These are phyloP conservation scores for Papiliotrema fonsecae DNA, from an alignment of 1,284 basidiomycete species.

Conservation along the genomic window DNA sequence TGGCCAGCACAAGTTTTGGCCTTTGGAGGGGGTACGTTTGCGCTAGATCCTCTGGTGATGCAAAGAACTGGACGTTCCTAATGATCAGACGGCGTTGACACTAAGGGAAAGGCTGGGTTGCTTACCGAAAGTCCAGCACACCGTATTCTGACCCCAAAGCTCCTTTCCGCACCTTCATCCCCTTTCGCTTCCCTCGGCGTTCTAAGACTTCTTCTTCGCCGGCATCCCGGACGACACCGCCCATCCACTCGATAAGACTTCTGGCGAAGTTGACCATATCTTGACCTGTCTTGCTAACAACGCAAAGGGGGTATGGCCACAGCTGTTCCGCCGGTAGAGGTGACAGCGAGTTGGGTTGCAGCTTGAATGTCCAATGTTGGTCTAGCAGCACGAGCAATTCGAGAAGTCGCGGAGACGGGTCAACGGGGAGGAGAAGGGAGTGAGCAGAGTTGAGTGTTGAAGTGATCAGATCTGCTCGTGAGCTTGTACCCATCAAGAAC, in stretches of 20 bases:
- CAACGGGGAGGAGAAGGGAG: slow-evolving; percentile 86
- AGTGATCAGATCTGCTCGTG: slow-evolving; percentile 68
- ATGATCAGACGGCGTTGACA: slow-evolving; percentile 1
- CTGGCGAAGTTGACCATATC: slow-evolving; percentile 93
- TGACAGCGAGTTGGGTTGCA: slow-evolving; percentile 52
- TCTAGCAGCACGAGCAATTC: slow-evolving; percentile 93
- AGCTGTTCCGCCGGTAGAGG: not conserved
- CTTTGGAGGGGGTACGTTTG: slow-evolving; percentile 76
- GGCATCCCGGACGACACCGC: slow-evolving; percentile 84
- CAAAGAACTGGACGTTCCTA: slow-evolving; percentile 85
- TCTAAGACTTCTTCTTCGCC: slow-evolving; percentile 68
- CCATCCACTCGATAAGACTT: slow-evolving; percentile 99
- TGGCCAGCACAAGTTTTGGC: slow-evolving; percentile 88
- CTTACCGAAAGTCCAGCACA: slow-evolving; percentile 47
- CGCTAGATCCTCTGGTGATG: slow-evolving; percentile 71
- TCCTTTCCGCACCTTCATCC: slow-evolving; percentile 57
- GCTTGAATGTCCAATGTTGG: slow-evolving; percentile 90
- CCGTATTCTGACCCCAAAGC: slow-evolving; percentile 34
- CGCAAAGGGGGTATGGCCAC: slow-evolving; percentile 69
- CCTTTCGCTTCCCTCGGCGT: slow-evolving; percentile 45
- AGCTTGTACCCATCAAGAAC: not conserved
- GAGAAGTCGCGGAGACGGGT: slow-evolving; percentile 86
- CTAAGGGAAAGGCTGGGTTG: not conserved
- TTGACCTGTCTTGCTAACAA: slow-evolving; percentile 81
- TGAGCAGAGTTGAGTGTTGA: slow-evolving; percentile 70